Conservation (phyloP, 148 eudicot genomes). For the Chenopodium berlandieri region DNA sequence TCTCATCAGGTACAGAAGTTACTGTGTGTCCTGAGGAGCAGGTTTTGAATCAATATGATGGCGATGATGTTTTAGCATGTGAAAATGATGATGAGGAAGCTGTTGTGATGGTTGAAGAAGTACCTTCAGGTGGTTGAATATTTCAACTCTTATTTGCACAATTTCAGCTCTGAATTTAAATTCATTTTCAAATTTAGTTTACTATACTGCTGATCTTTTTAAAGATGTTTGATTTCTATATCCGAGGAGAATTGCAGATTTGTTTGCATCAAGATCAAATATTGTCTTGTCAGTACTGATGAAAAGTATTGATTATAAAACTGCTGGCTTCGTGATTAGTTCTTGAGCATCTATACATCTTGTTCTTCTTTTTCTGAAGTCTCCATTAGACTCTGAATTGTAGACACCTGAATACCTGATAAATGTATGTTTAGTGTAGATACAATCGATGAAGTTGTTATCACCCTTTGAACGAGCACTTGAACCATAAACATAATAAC, state of each 20-base stretch:
- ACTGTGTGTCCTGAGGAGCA: slow-evolving; percentile 73
- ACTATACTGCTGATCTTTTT: background rate
- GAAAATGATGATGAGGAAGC: slow-evolving; percentile 80
- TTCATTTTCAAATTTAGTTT: background rate
- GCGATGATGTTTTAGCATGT: slow-evolving; percentile 54
- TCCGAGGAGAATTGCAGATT: background rate
- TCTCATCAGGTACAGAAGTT: slow-evolving; percentile 51
- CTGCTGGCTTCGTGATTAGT: background rate
- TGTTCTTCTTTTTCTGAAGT: background rate
- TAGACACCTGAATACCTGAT: background rate
- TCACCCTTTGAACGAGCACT: background rate
- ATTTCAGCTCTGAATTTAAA: background rate
- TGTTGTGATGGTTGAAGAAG: slow-evolving; percentile 74
- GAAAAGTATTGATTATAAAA: background rate
- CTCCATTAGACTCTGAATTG: background rate
- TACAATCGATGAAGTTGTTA: background rate
- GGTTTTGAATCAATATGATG: slow-evolving; percentile 64
- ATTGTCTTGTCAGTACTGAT: background rate
- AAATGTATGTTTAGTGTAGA: background rate
- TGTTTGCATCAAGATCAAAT: background rate
- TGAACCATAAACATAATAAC: background rate
- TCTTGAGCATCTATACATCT: background rate
- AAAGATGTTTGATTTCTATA: background rate
- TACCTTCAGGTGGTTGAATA: slow-evolving; percentile 55
- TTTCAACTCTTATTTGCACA: slow-evolving; percentile 1